These are phyloP conservation scores for Annulohypoxylon moriforme DNA, from an alignment of 495 filamentous ascomycete species.

Conservation along the genomic window DNA sequence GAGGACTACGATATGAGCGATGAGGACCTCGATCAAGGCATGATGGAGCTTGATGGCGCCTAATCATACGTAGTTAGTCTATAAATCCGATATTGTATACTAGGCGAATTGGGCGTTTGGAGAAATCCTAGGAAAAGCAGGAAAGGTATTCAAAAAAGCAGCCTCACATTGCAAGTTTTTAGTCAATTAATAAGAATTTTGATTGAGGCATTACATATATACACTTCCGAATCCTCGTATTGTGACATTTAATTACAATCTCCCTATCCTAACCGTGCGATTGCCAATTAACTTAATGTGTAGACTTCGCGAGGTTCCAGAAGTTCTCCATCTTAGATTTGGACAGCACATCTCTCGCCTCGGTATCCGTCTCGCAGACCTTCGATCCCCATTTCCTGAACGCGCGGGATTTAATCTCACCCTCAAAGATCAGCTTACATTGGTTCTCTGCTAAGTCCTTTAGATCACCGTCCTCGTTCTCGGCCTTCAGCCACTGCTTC, in stretches of 20 bases:
- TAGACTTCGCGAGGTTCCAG: conserved; percentile 88
- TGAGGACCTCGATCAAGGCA: conserved; percentile 67
- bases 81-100: neutral
- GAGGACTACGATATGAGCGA: conserved; percentile 70
- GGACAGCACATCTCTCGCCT: conserved; percentile 82
- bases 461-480: conserved; percentile 81
- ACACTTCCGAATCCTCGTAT: neutral
- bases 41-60: conserved; percentile 68
- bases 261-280: conserved; percentile 2
- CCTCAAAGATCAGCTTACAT: conserved; percentile 87
- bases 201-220: neutral
- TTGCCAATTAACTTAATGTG: conserved; percentile 14
- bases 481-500: conserved; percentile 77
- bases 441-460: conserved; percentile 84
- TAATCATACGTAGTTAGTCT: conserved; percentile 8
- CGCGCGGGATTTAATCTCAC: conserved; percentile 76
- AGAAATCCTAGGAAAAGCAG: neutral
- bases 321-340: conserved; percentile 93
- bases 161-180: neutral
- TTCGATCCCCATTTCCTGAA: conserved; percentile 90
- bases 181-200: neutral
- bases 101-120: conserved; percentile 8
- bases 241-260: conserved; percentile 25
- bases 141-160: neutral
- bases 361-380: conserved; percentile 87